Evolutionary conservation across 768 basidiomycete genomes (phyloP), one percentile per base, ranked within the genome.

Genomic region (Lactarius deliciosus): DNA sequence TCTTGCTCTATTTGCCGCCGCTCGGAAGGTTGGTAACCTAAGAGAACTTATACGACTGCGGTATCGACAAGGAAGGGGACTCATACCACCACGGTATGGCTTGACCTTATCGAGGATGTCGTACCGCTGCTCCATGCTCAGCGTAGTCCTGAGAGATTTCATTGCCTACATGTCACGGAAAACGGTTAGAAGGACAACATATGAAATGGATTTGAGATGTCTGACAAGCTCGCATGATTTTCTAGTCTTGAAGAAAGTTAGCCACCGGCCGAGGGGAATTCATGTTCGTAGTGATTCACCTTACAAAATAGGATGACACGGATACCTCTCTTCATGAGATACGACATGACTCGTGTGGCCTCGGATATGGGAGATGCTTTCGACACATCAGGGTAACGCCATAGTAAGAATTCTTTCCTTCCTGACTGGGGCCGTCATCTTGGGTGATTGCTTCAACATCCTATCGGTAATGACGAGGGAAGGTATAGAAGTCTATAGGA

Each of bases 251-350:
- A 32, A 60, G 25, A 57, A 61, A 28, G 59, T 22, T 10, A 56
- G 43, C 43, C 9, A 55, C 43, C n/a, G 40, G n/a, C 34, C 7
- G 18, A 36, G 45, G 54, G 40, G 22, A 57, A 9, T 57, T 36
- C 16, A 36, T 13, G 30, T 22, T 6, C 41, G 32, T 25, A 34
- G 45, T 30, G 32, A 69, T 70, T 18, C 60, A 89, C 92, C 80
- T 91, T 90, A 80, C 92, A 94, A 74, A 96, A 96, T n/a, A 96
- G 76, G 66, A 96, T 94, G 5, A 89, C 86, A 38, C 92, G 80
- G 36, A 94, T 75, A 2, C 94, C 94, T 3, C 84, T 81, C 66
- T 87, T 87, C 90, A 96, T 92, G 60, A 96, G 77, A 74, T 85
- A 92, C 56, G 84, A 80, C 87, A 94, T 92, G 55, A 96, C 69